phyloP scores from a whole-genome alignment of 257 asterid genomes.

The Cynanchum wilfordii region DNA sequence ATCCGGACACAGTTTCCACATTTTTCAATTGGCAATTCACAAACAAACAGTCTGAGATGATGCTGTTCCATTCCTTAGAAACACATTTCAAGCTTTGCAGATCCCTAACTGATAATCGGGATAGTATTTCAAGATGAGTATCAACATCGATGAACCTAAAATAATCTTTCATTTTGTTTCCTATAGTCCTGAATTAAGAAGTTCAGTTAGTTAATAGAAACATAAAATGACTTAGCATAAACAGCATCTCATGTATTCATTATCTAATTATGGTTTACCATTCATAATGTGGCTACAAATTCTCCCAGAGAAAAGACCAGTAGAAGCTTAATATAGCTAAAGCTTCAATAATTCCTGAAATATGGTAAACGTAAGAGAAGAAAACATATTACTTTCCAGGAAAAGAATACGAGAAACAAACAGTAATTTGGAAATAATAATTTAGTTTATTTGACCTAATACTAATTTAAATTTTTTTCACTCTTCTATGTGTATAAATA shows the following conservation, averaged over 20 bases:
- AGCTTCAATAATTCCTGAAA: not conserved
- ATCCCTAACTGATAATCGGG: slow-evolving; percentile 36
- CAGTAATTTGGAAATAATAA: not conserved
- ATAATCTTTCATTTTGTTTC: slow-evolving; percentile 1
- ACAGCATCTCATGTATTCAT: not conserved
- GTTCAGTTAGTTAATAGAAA: not conserved
- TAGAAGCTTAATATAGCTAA: not conserved
- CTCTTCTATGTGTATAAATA: not conserved
- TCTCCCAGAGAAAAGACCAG: not conserved
- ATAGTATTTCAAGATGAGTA: slow-evolving; percentile 32
- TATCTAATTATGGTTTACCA: not conserved
- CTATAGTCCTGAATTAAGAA: not conserved
- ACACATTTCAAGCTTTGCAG: slow-evolving; percentile 44
- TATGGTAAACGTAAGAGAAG: not conserved
- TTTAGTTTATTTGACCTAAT: not conserved
- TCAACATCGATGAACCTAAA: slow-evolving; percentile 36
- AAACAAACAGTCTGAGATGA: slow-evolving; percentile 50
- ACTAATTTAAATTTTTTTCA: not conserved
- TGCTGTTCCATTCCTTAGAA: slow-evolving; percentile 46
- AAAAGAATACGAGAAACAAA: not conserved
- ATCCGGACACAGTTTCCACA: slow-evolving; percentile 40
- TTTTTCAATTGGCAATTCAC: slow-evolving; percentile 30
- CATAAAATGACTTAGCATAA: not conserved
- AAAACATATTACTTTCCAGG: not conserved
- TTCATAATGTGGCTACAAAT: not conserved